A percentile compares a stretch with the other conserved stretches of the same genome.
Conservation (phyloP, 2,329 filamentous ascomycete genomes). For the Fusarium humuli region DNA sequence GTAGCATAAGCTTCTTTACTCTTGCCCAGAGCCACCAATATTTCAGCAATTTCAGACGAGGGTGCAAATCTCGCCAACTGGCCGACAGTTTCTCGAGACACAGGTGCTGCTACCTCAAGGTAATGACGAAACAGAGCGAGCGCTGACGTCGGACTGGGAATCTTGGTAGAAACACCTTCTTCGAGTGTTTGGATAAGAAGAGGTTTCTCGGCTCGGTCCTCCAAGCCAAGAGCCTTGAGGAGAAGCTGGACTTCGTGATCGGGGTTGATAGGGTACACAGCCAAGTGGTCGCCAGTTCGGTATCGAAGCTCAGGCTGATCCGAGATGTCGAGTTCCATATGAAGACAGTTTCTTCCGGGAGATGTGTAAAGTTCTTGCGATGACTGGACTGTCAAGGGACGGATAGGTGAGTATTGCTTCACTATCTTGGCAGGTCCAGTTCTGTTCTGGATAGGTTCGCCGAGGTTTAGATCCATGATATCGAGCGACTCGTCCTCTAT, state of each 20-base stretch:
- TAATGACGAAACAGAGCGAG: slow-evolving; percentile 57
- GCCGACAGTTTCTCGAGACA: slow-evolving; percentile 55
- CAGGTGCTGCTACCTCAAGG: slow-evolving; percentile 55
- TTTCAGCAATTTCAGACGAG: slow-evolving; percentile 57
- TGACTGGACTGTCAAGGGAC: slow-evolving; percentile 23
- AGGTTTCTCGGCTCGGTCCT: slow-evolving; percentile 38
- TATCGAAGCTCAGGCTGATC: slow-evolving; percentile 49
- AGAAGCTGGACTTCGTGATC: slow-evolving; percentile 50
- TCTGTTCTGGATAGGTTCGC: slow-evolving; percentile 38
- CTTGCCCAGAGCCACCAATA: slow-evolving; percentile 23
- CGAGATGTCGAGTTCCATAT: slow-evolving; percentile 54
- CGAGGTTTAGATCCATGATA: slow-evolving; percentile 41
- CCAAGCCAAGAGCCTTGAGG: slow-evolving; percentile 45
- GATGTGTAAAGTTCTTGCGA: slow-evolving; percentile 37
- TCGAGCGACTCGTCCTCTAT: slow-evolving; percentile 42
- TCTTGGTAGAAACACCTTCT: slow-evolving; percentile 27
- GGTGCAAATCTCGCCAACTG: slow-evolving; percentile 61
- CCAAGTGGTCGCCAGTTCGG: slow-evolving; percentile 56
- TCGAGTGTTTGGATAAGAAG: slow-evolving; percentile 43
- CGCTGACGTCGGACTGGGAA: slow-evolving; percentile 56
- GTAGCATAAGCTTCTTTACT: slow-evolving; percentile 38
- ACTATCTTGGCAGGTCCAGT: slow-evolving; percentile 35
- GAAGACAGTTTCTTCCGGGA: slow-evolving; percentile 46
- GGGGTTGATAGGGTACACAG: slow-evolving; percentile 55
- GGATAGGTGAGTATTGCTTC: slow-evolving; percentile 41